phyloP scores from a whole-genome alignment of 352 stramenopile genomes.

The Globisporangium viniferum region DNA sequence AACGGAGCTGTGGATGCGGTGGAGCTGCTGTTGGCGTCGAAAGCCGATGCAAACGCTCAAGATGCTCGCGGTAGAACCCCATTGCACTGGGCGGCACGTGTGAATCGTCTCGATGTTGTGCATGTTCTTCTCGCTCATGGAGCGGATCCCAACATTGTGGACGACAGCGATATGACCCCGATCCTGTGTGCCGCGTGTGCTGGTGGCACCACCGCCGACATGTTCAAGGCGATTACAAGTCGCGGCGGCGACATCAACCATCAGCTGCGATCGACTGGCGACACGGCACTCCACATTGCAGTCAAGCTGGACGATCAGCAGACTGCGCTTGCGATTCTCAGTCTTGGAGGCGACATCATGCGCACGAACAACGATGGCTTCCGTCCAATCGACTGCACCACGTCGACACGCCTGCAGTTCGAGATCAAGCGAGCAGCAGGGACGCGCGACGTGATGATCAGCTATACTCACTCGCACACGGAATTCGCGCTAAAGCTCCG shows the following conservation, averaged over 20 bases:
- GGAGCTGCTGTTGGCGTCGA: slow-evolving; percentile 53
- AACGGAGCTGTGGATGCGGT: slow-evolving; percentile 62
- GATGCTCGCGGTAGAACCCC: slow-evolving; percentile 64
- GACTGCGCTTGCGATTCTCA: slow-evolving; percentile 67
- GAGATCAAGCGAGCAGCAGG: slow-evolving; percentile 68
- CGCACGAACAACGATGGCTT: slow-evolving; percentile 61
- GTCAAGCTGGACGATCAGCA: slow-evolving; percentile 79
- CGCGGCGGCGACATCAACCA: slow-evolving; percentile 74
- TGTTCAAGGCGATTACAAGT: slow-evolving; percentile 69
- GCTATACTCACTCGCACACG: slow-evolving; percentile 64
- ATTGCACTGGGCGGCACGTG: slow-evolving; percentile 75
- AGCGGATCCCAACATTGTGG: slow-evolving; percentile 67
- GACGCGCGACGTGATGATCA: slow-evolving; percentile 74
- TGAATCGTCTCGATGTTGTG: slow-evolving; percentile 72
- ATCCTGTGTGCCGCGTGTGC: slow-evolving; percentile 75
- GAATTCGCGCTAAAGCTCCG: slow-evolving; percentile 63
- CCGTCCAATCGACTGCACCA: slow-evolving; percentile 62
- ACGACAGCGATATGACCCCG: slow-evolving; percentile 73
- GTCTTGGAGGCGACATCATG: slow-evolving; percentile 76
- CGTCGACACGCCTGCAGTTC: slow-evolving; percentile 59
- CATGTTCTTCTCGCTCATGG: slow-evolving; percentile 44
- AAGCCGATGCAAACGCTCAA: slow-evolving; percentile 62
- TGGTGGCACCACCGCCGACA: slow-evolving; percentile 54
- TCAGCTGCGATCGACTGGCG: slow-evolving; percentile 56
- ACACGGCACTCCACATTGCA: slow-evolving; percentile 74